Evolutionary conservation across 768 basidiomycete genomes (phyloP).

Genomic region (Podaxis mareebaensis): DNA sequence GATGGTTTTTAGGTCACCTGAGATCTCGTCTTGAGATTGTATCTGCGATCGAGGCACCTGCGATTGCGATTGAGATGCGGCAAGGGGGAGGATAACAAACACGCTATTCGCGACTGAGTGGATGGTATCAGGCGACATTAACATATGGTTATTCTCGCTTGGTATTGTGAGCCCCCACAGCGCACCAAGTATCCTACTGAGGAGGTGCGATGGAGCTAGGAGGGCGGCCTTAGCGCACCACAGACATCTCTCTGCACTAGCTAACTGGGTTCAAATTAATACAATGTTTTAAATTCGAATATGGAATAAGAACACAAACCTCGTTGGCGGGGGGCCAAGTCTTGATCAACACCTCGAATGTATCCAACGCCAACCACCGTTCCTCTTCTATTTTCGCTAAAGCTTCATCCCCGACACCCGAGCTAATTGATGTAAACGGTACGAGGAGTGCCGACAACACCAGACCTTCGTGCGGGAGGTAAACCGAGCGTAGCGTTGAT

Average conservation of each 20-base stretch:
- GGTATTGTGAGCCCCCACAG: slow-evolving; percentile 49
- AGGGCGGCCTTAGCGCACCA: slow-evolving; percentile 72
- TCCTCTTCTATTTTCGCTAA: slow-evolving; percentile 47
- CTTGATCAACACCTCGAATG: slow-evolving; percentile 58
- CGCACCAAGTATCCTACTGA: slow-evolving; percentile 48
- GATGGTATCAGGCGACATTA: slow-evolving; percentile 45
- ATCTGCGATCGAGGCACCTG: background rate
- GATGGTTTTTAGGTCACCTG: slow-evolving; percentile 35
- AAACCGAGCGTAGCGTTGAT: slow-evolving; percentile 25
- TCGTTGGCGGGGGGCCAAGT: slow-evolving; percentile 60
- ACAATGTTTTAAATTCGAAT: background rate
- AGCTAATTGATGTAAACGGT: slow-evolving; percentile 49
- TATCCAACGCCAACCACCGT: slow-evolving; percentile 54
- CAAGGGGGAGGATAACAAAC: slow-evolving; percentile 47
- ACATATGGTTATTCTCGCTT: slow-evolving; percentile 40
- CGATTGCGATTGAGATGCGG: slow-evolving; percentile 21
- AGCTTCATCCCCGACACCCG: slow-evolving; percentile 24
- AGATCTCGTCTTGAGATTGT: slow-evolving; percentile 17
- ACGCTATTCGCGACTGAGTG: slow-evolving; percentile 54
- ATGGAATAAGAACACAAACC: slow-evolving; percentile 32
- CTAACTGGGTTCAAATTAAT: slow-evolving; percentile 27
- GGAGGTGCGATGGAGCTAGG: slow-evolving; percentile 36
- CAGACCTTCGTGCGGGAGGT: slow-evolving; percentile 41
- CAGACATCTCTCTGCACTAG: slow-evolving; percentile 57
- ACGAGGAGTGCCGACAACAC: slow-evolving; percentile 58